Evolutionary conservation across 805 yeast species (phyloP).

Genomic region (Saccharomyces kudriavzevii): DNA sequence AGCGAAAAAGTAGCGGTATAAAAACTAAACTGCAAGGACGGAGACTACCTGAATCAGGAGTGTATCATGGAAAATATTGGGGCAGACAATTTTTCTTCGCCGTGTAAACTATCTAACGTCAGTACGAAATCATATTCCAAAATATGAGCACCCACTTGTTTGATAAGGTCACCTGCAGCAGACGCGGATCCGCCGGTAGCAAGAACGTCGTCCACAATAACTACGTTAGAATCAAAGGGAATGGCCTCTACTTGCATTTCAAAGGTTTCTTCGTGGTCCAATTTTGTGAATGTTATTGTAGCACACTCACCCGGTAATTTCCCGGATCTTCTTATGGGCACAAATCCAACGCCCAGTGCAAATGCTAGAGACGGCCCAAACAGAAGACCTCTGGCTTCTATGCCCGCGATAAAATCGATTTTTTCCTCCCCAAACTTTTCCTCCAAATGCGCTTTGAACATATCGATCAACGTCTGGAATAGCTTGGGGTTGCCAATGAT

Average conservation of each 20-base stretch:
- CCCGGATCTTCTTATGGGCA: conserved; percentile 93
- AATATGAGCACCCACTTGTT: conserved; percentile 58
- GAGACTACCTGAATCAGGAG: conserved; percentile 53
- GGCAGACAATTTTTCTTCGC: conserved; percentile 77
- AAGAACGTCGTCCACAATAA: conserved; percentile 90
- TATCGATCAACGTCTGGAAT: conserved; percentile 73
- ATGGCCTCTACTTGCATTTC: conserved; percentile 82
- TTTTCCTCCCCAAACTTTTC: conserved; percentile 44
- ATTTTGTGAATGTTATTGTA: conserved; percentile 72
- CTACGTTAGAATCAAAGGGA: conserved; percentile 69
- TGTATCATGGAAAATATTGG: conserved; percentile 83
- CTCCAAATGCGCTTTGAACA: conserved; percentile 71
- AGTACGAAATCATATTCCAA: conserved; percentile 79
- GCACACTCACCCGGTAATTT: conserved; percentile 83
- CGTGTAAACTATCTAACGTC: conserved; percentile 92
- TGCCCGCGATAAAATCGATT: conserved; percentile 85
- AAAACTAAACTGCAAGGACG: neutral
- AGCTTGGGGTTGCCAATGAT: conserved; percentile 75
- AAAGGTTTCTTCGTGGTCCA: conserved; percentile 84
- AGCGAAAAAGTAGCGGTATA: neutral
- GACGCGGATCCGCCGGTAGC: conserved; percentile 97
- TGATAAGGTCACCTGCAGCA: conserved; percentile 84
- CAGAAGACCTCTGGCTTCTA: conserved; percentile 93
- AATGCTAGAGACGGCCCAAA: conserved; percentile 95
- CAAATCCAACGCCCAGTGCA: conserved; percentile 80